phyloP scores from a whole-genome alignment of 2,329 filamentous ascomycete genomes.

The Ophiostoma ips region DNA sequence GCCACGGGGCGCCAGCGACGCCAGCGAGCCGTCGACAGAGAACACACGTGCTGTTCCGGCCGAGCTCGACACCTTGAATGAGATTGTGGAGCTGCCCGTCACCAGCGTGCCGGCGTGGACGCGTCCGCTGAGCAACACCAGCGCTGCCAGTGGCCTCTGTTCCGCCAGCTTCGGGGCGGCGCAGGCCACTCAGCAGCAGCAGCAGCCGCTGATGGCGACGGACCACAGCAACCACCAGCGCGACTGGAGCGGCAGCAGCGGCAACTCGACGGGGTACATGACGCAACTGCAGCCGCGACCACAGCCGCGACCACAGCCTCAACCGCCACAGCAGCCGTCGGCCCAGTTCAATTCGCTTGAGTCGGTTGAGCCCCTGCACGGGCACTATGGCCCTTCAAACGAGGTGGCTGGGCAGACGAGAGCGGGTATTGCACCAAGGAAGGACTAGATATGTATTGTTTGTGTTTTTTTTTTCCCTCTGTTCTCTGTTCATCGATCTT shows the following conservation, averaged over 20 bases:
- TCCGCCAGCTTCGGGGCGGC: not conserved
- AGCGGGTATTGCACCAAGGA: too few relatives aligned
- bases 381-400: slow-evolving; percentile 30
- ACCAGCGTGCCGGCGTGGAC: not conserved
- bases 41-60: slow-evolving; percentile 15
- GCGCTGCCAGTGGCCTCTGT: not conserved
- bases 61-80: slow-evolving; percentile 25
- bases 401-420: slow-evolving; percentile 29
- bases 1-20: slow-evolving; percentile 28
- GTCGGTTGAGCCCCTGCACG: slow-evolving; percentile 32
- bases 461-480: not conserved
- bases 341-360: too few relatives aligned
- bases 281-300: not conserved
- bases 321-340: not conserved
- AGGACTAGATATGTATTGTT: too few relatives aligned
- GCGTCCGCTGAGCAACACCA: not conserved
- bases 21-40: slow-evolving; percentile 24
- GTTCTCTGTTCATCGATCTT: too few relatives aligned
- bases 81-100: slow-evolving; percentile 22
- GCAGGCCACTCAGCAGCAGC: slow-evolving; percentile 17
- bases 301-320: not conserved
- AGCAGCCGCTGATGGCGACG: slow-evolving; percentile 10
- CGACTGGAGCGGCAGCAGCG: slow-evolving; percentile 17
- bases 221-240: not conserved
- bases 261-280: not conserved